Evolutionary conservation across 1,139 yeast species (phyloP).

Genomic region (Kodamaea suecica): DNA sequence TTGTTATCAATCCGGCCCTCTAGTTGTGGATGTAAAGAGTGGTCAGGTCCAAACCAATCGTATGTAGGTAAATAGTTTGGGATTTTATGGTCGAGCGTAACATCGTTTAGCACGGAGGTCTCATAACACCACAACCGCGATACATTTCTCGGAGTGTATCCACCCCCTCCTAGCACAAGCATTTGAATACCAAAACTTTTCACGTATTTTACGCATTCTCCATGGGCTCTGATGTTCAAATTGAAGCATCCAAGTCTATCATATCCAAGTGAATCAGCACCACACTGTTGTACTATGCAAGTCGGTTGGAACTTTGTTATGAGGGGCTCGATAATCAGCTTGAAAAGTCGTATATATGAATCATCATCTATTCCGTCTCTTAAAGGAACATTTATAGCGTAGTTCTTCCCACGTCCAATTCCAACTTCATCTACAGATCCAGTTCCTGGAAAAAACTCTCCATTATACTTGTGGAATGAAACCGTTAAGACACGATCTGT

Average conservation of each 20-base stretch:
- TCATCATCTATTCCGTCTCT: slow-evolving; percentile 96
- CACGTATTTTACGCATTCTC: slow-evolving; percentile 87
- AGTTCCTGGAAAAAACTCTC: slow-evolving; percentile 96
- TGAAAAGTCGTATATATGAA: slow-evolving; percentile 71
- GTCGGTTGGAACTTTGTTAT: slow-evolving; percentile 84
- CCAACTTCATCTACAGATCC: slow-evolving; percentile 88
- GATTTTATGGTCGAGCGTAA: slow-evolving; percentile 66
- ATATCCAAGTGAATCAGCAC: slow-evolving; percentile 93
- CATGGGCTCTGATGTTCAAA: slow-evolving; percentile 86
- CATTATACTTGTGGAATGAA: slow-evolving; percentile 91
- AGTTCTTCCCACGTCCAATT: slow-evolving; percentile 80
- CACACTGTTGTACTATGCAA: slow-evolving; percentile 93
- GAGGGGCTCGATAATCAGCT: slow-evolving; percentile 83
- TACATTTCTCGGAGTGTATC: slow-evolving; percentile 94
- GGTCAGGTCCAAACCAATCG: slow-evolving; percentile 91
- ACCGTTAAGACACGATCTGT: slow-evolving; percentile 96
- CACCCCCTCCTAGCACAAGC: slow-evolving; percentile 95
- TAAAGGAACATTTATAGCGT: slow-evolving; percentile 87
- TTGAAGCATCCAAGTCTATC: slow-evolving; percentile 94
- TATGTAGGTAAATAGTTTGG: slow-evolving; percentile 82
- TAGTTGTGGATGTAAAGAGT: slow-evolving; percentile 80
- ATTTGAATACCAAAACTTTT: slow-evolving; percentile 84
- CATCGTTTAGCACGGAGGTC: slow-evolving; percentile 82
- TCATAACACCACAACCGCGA: slow-evolving; percentile 94
- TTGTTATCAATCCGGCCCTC: slow-evolving; percentile 89